Percentiles rank a stretch among this genome's conserved stretches.
phyloP scores from a whole-genome alignment of 2,329 filamentous ascomycete species.

The Trichophyton schoenleinii region DNA sequence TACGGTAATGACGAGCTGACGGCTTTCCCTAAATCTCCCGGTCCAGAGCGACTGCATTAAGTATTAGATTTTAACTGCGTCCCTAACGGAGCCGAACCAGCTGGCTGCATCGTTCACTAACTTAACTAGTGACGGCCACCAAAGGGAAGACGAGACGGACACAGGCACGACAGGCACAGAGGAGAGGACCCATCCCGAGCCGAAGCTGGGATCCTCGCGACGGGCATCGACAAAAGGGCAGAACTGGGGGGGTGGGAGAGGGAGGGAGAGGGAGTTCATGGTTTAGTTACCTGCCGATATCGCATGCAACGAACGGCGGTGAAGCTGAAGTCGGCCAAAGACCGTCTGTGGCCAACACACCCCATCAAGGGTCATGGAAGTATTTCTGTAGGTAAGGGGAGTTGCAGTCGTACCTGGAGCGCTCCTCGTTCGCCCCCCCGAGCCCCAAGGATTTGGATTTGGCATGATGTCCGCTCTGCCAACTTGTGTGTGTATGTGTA shows the following conservation, averaged over 20 bases:
- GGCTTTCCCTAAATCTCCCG: background rate
- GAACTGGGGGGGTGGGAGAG: background rate
- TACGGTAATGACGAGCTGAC: background rate
- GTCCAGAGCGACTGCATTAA: background rate
- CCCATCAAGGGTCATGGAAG: background rate
- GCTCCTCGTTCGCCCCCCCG: background rate
- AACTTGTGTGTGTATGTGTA: background rate
- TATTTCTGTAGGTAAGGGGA: no score
- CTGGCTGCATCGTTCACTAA: no score
- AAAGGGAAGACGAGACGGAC: background rate
- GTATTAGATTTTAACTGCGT: no score
- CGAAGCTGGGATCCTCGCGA: background rate
- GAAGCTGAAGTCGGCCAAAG: slow-evolving; percentile 11
- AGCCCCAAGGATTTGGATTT: no score
- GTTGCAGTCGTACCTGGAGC: no score
- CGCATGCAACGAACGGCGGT: slow-evolving; percentile 9
- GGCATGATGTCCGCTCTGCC: no score
- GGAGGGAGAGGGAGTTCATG: no score
- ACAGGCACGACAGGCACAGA: no score
- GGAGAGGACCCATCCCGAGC: background rate
- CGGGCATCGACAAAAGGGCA: background rate
- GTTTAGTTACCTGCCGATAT: background rate
- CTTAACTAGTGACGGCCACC: background rate
- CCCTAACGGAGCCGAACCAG: no score
- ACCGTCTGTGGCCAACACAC: background rate